Evolutionary conservation across 2,329 filamentous ascomycete genomes (phyloP).

Genomic region (Exophiala mesophila): DNA sequence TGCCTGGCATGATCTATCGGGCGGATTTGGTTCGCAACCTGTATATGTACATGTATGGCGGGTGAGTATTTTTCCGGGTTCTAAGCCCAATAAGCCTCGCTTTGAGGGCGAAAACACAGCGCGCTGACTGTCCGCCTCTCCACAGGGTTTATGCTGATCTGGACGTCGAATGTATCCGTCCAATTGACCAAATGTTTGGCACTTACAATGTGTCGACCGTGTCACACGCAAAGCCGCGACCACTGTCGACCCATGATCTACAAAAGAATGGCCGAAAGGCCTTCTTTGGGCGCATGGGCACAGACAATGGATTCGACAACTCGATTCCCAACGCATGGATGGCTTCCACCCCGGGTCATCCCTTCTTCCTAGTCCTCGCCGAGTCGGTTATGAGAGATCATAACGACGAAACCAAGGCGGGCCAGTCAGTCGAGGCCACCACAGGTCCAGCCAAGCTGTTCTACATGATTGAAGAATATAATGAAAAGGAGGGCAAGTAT

Average conservation of each 20-base stretch:
- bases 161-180: constrained; percentile 32
- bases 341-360: constrained; percentile 34
- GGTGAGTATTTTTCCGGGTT: constrained; percentile 9
- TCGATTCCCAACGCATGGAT: constrained; percentile 39
- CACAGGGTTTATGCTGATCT: constrained; percentile 32
- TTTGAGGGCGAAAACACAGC: neutral
- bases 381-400: constrained; percentile 20
- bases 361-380: constrained; percentile 32
- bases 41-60: constrained; percentile 38
- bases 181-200: constrained; percentile 26
- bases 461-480: constrained; percentile 18
- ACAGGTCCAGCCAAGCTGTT: constrained; percentile 24
- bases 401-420: constrained; percentile 2
- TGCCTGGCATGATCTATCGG: constrained; percentile 32
- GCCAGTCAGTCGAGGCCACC: constrained; percentile 13
- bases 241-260: constrained; percentile 8
- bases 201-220: constrained; percentile 25
- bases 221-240: constrained; percentile 12
- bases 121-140: neutral
- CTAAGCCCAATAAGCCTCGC: neutral
- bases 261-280: constrained; percentile 21
- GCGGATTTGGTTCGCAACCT: constrained; percentile 32
- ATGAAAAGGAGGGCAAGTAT: constrained; percentile 8
- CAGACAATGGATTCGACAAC: constrained; percentile 28
- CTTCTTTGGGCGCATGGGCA: constrained; percentile 34